phyloP scores from a whole-genome alignment of 1,139 yeast species.

The Candida sanyaensis region DNA sequence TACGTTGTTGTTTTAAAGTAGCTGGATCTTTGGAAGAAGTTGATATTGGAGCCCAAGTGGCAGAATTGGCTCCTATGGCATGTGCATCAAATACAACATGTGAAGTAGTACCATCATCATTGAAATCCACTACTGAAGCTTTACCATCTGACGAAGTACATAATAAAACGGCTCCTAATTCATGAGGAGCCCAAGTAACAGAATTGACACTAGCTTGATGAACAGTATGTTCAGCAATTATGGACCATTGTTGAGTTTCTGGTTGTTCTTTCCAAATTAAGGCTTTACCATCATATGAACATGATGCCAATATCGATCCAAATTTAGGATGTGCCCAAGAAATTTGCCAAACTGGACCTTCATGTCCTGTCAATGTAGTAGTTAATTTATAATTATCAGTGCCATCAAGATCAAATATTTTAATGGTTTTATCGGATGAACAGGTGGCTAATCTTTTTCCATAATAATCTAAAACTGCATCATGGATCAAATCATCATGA shows the following conservation, averaged over 20 bases:
- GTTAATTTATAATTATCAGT: slow-evolving; percentile 77
- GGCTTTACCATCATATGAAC: slow-evolving; percentile 94
- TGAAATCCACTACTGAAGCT: slow-evolving; percentile 87
- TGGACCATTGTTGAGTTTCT: slow-evolving; percentile 85
- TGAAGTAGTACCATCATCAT: slow-evolving; percentile 84
- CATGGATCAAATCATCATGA: slow-evolving; percentile 90
- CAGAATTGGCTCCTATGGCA: slow-evolving; percentile 90
- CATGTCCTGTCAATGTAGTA: slow-evolving; percentile 86
- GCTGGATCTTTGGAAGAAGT: slow-evolving; percentile 35
- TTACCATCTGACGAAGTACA: slow-evolving; percentile 94
- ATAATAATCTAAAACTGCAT: slow-evolving; percentile 94
- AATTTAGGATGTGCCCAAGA: slow-evolving; percentile 99
- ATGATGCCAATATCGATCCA: slow-evolving; percentile 91
- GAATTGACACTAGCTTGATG: slow-evolving; percentile 96
- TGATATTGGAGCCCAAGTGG: slow-evolving; percentile 88
- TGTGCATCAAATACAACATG: slow-evolving; percentile 75
- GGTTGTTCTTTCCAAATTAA: slow-evolving; percentile 87
- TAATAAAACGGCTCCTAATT: slow-evolving; percentile 86
- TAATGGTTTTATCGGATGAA: slow-evolving; percentile 91
- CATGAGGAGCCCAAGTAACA: slow-evolving; percentile 97
- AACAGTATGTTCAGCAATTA: slow-evolving; percentile 81
- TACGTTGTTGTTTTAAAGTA: slow-evolving; percentile 34
- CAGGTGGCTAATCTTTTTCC: slow-evolving; percentile 95
- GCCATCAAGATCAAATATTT: slow-evolving; percentile 83
- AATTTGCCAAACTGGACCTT: slow-evolving; percentile 99